These are phyloP conservation scores for Candida mattraensis DNA, from an alignment of 805 yeast genomes.

Conservation along the genomic window DNA sequence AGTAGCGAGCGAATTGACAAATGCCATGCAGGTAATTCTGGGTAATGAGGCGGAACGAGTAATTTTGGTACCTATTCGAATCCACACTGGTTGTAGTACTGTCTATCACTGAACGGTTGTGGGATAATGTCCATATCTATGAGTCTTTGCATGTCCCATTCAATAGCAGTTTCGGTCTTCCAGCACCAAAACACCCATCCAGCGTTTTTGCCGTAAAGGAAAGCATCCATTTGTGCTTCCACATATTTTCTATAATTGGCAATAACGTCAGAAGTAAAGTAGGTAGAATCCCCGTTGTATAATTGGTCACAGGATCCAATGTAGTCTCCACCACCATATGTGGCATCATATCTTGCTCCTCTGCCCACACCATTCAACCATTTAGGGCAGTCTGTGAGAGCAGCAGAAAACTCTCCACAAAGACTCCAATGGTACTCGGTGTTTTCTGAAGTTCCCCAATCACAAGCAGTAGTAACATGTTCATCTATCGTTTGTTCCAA, in stretches of 20 bases:
- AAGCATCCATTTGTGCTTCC: conserved; percentile 91
- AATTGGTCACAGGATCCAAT: conserved; percentile 64
- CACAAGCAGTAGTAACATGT: conserved; percentile 59
- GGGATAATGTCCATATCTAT: conserved; percentile 68
- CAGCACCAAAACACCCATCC: conserved; percentile 97
- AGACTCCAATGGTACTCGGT: conserved; percentile 70
- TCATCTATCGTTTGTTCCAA: conserved; percentile 57
- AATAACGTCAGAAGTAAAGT: conserved; percentile 63
- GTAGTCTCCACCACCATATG: conserved; percentile 38
- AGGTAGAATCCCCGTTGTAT: conserved; percentile 38
- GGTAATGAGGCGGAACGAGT: no score
- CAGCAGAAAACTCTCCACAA: conserved; percentile 89
- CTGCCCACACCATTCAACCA: conserved; percentile 87
- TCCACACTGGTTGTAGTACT: conserved; percentile 34
- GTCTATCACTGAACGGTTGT: conserved; percentile 55
- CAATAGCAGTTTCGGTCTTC: conserved; percentile 80
- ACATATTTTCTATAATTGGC: conserved; percentile 63
- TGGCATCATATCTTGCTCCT: conserved; percentile 80
- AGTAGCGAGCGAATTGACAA: no score
- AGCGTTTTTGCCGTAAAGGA: conserved; percentile 44
- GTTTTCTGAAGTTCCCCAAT: conserved; percentile 39
- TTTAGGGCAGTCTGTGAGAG: conserved; percentile 85
- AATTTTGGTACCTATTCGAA: conserved; percentile 12
- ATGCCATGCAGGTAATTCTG: no score
- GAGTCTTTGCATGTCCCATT: conserved; percentile 80